Conservation (phyloP, 1,284 basidiomycete species). For the Tilletia caries region DNA sequence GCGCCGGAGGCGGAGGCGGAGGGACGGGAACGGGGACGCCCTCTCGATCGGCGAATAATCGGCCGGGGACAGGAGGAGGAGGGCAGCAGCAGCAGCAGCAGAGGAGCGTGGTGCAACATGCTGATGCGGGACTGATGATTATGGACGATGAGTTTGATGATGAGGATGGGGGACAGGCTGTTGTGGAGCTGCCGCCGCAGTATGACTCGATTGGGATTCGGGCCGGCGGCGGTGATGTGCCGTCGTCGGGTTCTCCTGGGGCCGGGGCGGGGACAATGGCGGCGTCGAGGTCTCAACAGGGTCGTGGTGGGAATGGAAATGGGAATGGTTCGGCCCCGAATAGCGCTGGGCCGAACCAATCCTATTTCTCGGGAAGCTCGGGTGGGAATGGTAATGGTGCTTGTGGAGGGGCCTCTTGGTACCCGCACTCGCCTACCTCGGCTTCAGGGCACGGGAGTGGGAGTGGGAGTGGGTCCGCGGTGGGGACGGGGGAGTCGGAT, state of each 20-base stretch:
- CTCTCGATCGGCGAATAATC: background rate
- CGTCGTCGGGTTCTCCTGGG: background rate
- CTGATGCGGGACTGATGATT: slow-evolving; percentile 38
- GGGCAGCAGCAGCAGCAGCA: background rate
- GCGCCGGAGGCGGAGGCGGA: background rate
- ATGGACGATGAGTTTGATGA: slow-evolving; percentile 32
- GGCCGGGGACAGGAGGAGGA: background rate
- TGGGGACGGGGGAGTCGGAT: background rate
- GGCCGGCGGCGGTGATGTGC: background rate
- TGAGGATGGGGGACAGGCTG: slow-evolving; percentile 26
- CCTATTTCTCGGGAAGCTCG: background rate
- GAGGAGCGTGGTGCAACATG: slow-evolving; percentile 27
- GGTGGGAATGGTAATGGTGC: no score
- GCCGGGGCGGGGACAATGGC: background rate
- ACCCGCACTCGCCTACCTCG: background rate
- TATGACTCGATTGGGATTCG: slow-evolving; percentile 30
- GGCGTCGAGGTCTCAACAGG: background rate
- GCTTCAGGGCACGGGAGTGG: background rate
- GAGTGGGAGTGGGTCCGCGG: background rate
- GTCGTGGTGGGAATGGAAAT: background rate
- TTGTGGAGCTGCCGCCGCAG: slow-evolving; percentile 39
- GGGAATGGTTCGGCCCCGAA: background rate
- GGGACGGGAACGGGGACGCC: background rate
- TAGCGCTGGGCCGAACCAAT: background rate
- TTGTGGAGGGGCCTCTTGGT: background rate